Percentiles rank a stretch among this genome's conserved stretches.
Evolutionary conservation across 2,329 filamentous ascomycete genomes (phyloP).

Genomic region (Ceratocystis diversiconidia): DNA sequence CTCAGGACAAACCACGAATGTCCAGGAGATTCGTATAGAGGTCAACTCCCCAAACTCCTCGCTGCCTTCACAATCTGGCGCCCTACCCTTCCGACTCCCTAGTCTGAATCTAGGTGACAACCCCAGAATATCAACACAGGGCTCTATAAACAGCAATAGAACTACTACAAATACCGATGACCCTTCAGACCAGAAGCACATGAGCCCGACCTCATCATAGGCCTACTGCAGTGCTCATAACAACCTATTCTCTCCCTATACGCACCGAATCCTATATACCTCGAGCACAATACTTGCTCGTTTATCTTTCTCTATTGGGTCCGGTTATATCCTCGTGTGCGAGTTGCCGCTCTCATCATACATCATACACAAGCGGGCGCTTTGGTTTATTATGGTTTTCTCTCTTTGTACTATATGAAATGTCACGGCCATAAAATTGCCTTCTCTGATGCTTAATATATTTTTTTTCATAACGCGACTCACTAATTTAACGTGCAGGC

Average conservation of each 20-base stretch:
- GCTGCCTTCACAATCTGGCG: constrained; percentile 29
- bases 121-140: constrained; percentile 46
- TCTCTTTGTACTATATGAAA: constrained; percentile 9
- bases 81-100: constrained; percentile 33
- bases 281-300: neutral
- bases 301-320: neutral
- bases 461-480: neutral
- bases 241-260: neutral
- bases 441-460: neutral
- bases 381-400: neutral
- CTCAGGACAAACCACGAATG: neutral
- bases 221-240: neutral
- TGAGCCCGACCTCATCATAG: neutral
- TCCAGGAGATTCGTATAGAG: neutral
- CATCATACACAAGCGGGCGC: neutral
- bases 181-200: neutral
- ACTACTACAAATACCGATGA: constrained; percentile 12
- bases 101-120: constrained; percentile 36
- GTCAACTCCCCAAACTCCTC: constrained; percentile 8
- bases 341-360: neutral
- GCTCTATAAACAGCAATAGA: constrained; percentile 28
- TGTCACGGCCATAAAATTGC: neutral
- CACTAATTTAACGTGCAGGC: too few relatives aligned
- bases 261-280: neutral
- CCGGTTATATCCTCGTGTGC: neutral